Percentiles rank a stretch among this genome's conserved stretches.
These are phyloP conservation scores for Venturia pyrina DNA, from an alignment of 2,329 filamentous ascomycete species.

Conservation along the genomic window DNA sequence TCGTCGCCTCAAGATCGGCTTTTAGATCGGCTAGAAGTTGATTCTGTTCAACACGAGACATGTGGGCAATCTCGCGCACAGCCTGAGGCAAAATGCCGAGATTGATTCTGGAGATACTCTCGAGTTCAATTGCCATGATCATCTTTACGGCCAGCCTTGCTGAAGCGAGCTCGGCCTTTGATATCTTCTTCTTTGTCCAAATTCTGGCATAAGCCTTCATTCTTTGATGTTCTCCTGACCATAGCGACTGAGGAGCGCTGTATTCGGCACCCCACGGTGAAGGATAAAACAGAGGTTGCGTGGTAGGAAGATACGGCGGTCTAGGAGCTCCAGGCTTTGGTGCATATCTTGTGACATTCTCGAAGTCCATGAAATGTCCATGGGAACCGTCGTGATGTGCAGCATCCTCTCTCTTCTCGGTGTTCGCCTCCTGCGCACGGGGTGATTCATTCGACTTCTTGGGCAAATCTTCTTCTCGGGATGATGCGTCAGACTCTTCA, in stretches of 20 bases:
- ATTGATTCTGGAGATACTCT: conserved; percentile 2
- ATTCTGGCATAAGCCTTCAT: conserved; percentile 21
- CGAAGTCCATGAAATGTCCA: neutral
- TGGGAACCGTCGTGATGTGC: neutral
- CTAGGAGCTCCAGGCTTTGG: conserved; percentile 18
- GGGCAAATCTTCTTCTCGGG: neutral
- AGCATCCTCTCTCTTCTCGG: neutral
- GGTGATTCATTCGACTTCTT: neutral
- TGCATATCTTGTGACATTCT: conserved; percentile 7
- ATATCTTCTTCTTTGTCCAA: conserved; percentile 34
- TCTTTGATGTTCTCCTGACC: conserved; percentile 26
- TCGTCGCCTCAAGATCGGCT: neutral
- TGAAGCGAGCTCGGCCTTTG: conserved; percentile 30
- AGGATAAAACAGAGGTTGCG: conserved; percentile 15
- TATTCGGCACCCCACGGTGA: conserved; percentile 18
- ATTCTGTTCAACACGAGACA: neutral
- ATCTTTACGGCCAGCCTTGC: conserved; percentile 26
- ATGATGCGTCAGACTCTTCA: neutral
- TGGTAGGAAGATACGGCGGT: conserved; percentile 28
- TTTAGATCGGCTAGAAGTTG: conserved; percentile 17
- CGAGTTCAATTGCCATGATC: neutral
- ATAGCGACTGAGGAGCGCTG: conserved; percentile 37
- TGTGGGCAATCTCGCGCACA: neutral
- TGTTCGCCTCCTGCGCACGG: neutral
- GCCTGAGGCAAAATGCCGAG: conserved; percentile 7